A percentile compares a stretch with the other conserved stretches of the same genome.
Conservation (phyloP, 2,329 filamentous ascomycete species). For the Pyricularia sp. region DNA sequence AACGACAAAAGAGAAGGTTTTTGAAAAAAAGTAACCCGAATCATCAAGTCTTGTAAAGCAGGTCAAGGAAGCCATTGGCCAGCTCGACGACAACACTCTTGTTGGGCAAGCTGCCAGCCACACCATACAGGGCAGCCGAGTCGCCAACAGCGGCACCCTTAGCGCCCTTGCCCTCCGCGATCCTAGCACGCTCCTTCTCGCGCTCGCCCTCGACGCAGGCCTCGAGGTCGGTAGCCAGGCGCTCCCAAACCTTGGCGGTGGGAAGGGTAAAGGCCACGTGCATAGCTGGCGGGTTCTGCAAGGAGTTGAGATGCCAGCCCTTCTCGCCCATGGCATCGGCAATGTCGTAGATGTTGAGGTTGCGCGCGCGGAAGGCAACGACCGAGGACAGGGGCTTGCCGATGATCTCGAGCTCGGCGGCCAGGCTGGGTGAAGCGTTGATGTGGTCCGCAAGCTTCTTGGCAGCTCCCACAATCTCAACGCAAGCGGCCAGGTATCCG, state of each 20-base stretch:
- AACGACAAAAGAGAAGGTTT: not conserved
- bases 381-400: conserved; percentile 85
- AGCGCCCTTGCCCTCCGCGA: conserved; percentile 56
- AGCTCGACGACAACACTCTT: conserved; percentile 91
- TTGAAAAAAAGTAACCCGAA: not conserved
- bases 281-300: conserved; percentile 85
- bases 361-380: conserved; percentile 74
- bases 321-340: conserved; percentile 76
- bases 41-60: conserved; percentile 73
- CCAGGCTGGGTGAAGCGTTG: conserved; percentile 56
- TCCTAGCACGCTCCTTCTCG: conserved; percentile 68
- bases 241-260: conserved; percentile 71
- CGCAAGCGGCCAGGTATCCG: conserved; percentile 81
- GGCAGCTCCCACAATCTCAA: conserved; percentile 76
- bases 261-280: conserved; percentile 91
- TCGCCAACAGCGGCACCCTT: conserved; percentile 66
- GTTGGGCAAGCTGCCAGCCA: conserved; percentile 89
- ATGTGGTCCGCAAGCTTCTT: conserved; percentile 76
- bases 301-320: conserved; percentile 93
- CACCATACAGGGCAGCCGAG: conserved; percentile 83
- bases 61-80: conserved; percentile 84
- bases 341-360: conserved; percentile 89
- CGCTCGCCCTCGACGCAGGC: conserved; percentile 60
- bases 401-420: conserved; percentile 66
- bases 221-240: conserved; percentile 65